Conservation (phyloP, 106 monocot genomes). For the Triglochin maritima region DNA sequence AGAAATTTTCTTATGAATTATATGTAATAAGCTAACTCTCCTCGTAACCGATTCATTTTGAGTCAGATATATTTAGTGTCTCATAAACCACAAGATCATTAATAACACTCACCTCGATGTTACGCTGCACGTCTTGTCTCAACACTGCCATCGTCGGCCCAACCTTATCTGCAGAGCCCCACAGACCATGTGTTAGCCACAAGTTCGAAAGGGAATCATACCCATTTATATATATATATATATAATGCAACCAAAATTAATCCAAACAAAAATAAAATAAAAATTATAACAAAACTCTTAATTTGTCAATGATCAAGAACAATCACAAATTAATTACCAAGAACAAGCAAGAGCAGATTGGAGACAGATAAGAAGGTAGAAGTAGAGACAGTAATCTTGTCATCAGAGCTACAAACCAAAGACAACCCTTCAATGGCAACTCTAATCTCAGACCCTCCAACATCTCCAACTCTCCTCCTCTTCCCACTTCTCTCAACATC, state of each 20-base stretch:
- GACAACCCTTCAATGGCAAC: constrained; percentile 11
- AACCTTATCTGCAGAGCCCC: constrained; percentile 54
- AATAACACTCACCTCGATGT: constrained; percentile 32
- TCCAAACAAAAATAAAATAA: not conserved
- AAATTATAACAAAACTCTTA: not conserved
- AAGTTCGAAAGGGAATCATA: not conserved
- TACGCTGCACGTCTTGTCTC: constrained; percentile 33
- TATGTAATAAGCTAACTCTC: no score
- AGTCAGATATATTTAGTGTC: no score
- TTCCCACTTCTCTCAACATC: constrained; percentile 4
- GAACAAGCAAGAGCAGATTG: constrained; percentile 14
- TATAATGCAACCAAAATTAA: not conserved
- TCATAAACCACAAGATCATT: no score
- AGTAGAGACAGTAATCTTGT: constrained; percentile 3
- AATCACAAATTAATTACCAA: constrained; percentile 1
- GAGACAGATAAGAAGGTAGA: constrained; percentile 15
- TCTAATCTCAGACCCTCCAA: constrained; percentile 1
- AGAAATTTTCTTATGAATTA: no score
- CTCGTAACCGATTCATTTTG: no score
- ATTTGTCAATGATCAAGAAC: not conserved
- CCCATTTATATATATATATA: not conserved
- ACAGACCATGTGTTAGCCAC: constrained; percentile 20
- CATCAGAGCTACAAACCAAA: not conserved
- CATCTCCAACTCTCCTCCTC: constrained; percentile 13
- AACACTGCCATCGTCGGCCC: constrained; percentile 66